Percentiles rank a stretch among this genome's conserved stretches.
These are phyloP conservation scores for Tylopilus vinaceipallidus DNA, from an alignment of 768 basidiomycete genomes.

Conservation along the genomic window DNA sequence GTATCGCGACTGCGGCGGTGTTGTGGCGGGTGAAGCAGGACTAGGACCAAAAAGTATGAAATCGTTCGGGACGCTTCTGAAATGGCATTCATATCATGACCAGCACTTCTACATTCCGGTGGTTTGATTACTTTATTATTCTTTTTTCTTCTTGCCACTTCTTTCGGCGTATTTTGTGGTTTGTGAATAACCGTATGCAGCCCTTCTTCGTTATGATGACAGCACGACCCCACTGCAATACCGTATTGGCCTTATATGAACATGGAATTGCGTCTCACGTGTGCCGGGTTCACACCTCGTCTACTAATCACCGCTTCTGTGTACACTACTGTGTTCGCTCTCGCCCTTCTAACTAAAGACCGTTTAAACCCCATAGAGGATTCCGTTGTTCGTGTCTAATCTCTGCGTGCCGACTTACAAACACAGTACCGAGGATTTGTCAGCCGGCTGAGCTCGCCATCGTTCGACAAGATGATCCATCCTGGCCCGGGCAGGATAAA, in stretches of 20 bases:
- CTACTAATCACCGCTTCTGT: too few species aligned
- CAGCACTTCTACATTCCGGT: constrained; percentile 2
- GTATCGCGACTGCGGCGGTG: constrained; percentile 70
- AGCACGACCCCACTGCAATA: too few species aligned
- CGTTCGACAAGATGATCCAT: background rate
- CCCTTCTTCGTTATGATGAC: constrained; percentile 16
- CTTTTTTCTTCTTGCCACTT: constrained; percentile 17
- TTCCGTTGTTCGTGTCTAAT: too few species aligned
- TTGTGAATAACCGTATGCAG: constrained; percentile 29
- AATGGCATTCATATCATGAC: constrained; percentile 17
- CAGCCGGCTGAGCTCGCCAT: constrained; percentile 6
- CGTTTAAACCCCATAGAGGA: too few species aligned
- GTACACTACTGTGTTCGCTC: too few species aligned
- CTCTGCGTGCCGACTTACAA: too few species aligned
- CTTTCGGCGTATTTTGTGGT: constrained; percentile 16
- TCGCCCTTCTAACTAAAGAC: too few species aligned
- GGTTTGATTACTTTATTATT: constrained; percentile 32
- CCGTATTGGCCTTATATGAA: too few species aligned
- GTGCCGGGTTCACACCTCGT: too few species aligned
- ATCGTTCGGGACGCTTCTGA: constrained; percentile 16
- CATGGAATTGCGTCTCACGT: too few species aligned
- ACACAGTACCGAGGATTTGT: constrained; percentile 6
- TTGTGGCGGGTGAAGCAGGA: constrained; percentile 65
- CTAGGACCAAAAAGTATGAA: constrained; percentile 17
- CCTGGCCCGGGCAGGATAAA: too few species aligned